phyloP scores from a whole-genome alignment of 208 protist genomes.

The Porcisia hertigi region DNA sequence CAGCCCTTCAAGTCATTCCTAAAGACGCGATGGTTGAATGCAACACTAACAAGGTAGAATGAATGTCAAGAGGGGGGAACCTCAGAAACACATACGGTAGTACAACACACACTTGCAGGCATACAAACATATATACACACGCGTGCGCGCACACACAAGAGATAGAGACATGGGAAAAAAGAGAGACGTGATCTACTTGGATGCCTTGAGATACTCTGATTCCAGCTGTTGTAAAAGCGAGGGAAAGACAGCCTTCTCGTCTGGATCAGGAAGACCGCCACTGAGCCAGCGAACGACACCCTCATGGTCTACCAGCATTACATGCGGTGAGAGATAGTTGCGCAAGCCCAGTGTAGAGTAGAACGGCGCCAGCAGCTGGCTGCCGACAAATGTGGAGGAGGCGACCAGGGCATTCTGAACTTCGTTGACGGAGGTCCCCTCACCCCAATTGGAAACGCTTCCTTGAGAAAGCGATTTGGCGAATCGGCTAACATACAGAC shows the following conservation, averaged over 20 bases:
- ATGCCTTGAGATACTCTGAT: slow-evolving; percentile 66
- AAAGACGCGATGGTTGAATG: no score
- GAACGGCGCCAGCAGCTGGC: slow-evolving; percentile 71
- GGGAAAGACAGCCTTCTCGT: slow-evolving; percentile 65
- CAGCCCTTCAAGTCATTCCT: no score
- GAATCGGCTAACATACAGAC: slow-evolving; percentile 73
- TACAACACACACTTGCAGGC: background rate
- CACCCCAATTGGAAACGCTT: background rate
- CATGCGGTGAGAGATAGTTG: slow-evolving; percentile 83
- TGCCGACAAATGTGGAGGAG: slow-evolving; percentile 81
- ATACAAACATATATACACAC: background rate
- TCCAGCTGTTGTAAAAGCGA: slow-evolving; percentile 72
- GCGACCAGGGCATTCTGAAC: slow-evolving; percentile 43
- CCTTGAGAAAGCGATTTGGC: slow-evolving; percentile 47
- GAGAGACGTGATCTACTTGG: slow-evolving; percentile 14
- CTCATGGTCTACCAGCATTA: slow-evolving; percentile 84
- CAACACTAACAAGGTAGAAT: background rate
- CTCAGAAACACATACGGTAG: background rate
- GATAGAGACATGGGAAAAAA: background rate
- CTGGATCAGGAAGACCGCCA: slow-evolving; percentile 77
- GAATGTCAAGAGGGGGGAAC: background rate
- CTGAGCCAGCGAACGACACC: slow-evolving; percentile 82
- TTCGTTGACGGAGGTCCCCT: slow-evolving; percentile 5
- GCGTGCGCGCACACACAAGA: background rate
- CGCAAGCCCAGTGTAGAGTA: slow-evolving; percentile 66